Percentiles rank a stretch among this genome's conserved stretches.
These are phyloP conservation scores for Boletus bicolor DNA, from an alignment of 768 basidiomycete species.

Conservation along the genomic window DNA sequence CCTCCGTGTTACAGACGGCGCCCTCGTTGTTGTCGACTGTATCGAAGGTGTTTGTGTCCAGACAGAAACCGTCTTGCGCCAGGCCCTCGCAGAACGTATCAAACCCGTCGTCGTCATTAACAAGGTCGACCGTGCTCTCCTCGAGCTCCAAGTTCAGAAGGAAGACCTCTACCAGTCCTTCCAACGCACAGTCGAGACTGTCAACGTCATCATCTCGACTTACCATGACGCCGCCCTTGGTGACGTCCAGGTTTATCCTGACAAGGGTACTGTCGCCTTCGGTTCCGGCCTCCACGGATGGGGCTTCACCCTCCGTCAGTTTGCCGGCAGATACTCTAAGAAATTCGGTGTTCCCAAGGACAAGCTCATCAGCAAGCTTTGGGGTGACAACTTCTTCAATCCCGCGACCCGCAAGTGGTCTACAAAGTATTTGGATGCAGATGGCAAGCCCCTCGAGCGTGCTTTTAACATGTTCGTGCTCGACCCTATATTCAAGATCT, in stretches of 20 bases:
- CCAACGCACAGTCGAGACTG: conserved; percentile 93
- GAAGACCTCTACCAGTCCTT: conserved; percentile 98
- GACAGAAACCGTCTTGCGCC: conserved; percentile 98
- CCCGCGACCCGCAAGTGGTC: conserved; percentile 96
- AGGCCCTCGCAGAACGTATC: conserved; percentile 96
- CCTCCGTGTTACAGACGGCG: conserved; percentile 99
- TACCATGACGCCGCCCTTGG: conserved; percentile 93
- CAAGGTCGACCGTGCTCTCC: conserved; percentile 99
- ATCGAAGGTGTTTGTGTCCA: conserved; percentile 99
- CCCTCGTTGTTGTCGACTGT: conserved; percentile 98
- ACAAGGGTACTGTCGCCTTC: conserved; percentile 97
- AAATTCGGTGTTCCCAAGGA: conserved; percentile 99
- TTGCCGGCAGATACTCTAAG: conserved; percentile 91
- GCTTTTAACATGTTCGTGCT: conserved; percentile 98
- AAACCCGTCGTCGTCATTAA: conserved; percentile 99
- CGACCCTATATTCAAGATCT: conserved; percentile 98
- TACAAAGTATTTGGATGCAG: conserved; percentile 65
- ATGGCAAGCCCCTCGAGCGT: conserved; percentile 93
- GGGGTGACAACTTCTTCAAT: conserved; percentile 99
- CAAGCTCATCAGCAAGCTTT: conserved; percentile 96
- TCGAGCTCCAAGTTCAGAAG: conserved; percentile 96
- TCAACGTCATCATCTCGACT: conserved; percentile 98
- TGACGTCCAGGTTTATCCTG: conserved; percentile 98
- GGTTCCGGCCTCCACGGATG: conserved; percentile 99
- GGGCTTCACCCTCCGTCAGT: conserved; percentile 99